Conservation (phyloP, 257 asterid genomes). For the Salvia splendens region DNA sequence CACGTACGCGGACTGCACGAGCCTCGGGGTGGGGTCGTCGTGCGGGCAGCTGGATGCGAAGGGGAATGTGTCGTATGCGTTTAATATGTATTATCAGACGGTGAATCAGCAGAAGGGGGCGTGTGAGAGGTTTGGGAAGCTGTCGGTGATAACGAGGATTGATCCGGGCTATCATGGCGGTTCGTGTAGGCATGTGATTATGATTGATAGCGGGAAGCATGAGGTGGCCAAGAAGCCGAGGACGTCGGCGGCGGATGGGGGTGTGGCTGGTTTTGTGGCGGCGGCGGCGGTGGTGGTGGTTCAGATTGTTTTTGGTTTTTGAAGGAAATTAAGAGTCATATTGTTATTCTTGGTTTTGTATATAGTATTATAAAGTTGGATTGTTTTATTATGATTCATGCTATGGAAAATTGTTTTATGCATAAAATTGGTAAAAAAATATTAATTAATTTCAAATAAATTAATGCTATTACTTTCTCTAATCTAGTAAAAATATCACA, state of each 20-base stretch:
- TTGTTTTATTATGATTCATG: too few species aligned
- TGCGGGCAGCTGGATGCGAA: slow-evolving; percentile 57
- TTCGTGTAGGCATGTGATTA: slow-evolving; percentile 68
- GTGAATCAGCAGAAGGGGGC: slow-evolving; percentile 71
- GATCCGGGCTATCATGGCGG: slow-evolving; percentile 54
- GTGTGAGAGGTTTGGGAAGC: slow-evolving; percentile 60
- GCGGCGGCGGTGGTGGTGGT: neutral
- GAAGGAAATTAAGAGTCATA: too few species aligned
- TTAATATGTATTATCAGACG: slow-evolving; percentile 77
- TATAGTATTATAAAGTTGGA: too few species aligned
- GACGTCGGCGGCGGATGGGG: slow-evolving; percentile 41
- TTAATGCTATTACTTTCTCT: too few species aligned
- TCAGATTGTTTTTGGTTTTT: too few species aligned
- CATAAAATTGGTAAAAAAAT: too few species aligned
- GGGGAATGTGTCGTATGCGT: slow-evolving; percentile 80
- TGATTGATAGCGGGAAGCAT: slow-evolving; percentile 68
- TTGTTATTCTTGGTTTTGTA: too few species aligned
- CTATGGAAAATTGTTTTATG: too few species aligned
- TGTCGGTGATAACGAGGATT: slow-evolving; percentile 57
- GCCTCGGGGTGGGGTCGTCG: slow-evolving; percentile 77
- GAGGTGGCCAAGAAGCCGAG: slow-evolving; percentile 41
- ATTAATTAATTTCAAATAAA: too few species aligned
- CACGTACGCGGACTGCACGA: slow-evolving; percentile 83
- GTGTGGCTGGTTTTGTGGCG: slow-evolving; percentile 19
- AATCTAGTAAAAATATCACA: too few species aligned